These are phyloP conservation scores for Pelargonium citronellum DNA, from an alignment of 441 rosid genomes.

Conservation along the genomic window DNA sequence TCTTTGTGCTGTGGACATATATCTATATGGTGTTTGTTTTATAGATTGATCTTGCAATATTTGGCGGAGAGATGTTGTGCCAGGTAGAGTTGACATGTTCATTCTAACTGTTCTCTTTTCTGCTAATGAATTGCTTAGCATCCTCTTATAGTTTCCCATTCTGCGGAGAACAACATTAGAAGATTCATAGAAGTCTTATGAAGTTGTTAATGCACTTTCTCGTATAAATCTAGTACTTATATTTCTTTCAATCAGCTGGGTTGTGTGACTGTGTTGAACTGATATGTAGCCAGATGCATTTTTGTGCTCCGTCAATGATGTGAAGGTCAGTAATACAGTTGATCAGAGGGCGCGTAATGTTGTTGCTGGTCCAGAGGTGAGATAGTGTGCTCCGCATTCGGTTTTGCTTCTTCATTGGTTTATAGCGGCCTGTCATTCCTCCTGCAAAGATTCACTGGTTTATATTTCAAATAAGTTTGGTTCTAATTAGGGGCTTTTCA, in stretches of 20 bases:
- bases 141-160: background rate
- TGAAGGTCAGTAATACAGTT: slow-evolving; percentile 64
- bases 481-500: slow-evolving; percentile 3
- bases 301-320: slow-evolving; percentile 89
- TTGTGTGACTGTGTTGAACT: slow-evolving; percentile 24
- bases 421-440: slow-evolving; percentile 14
- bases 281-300: slow-evolving; percentile 96
- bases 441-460: background rate
- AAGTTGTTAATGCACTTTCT: background rate
- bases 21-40: slow-evolving; percentile 5
- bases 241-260: background rate
- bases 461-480: background rate
- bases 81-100: slow-evolving; percentile 54
- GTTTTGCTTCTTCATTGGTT: background rate
- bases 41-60: slow-evolving; percentile 84
- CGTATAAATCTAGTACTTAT: background rate
- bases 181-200: background rate
- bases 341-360: slow-evolving; percentile 76
- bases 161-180: slow-evolving; percentile 10
- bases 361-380: slow-evolving; percentile 69
- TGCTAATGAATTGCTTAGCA: slow-evolving; percentile 1
- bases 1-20: slow-evolving; percentile 15
- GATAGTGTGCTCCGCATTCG: slow-evolving; percentile 5
- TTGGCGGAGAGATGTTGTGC: slow-evolving; percentile 88
- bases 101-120: slow-evolving; percentile 13